Base-by-base conservation (phyloP, 495 filamentous ascomycete genomes). In the Sabuloglossum arenarium region DNA sequence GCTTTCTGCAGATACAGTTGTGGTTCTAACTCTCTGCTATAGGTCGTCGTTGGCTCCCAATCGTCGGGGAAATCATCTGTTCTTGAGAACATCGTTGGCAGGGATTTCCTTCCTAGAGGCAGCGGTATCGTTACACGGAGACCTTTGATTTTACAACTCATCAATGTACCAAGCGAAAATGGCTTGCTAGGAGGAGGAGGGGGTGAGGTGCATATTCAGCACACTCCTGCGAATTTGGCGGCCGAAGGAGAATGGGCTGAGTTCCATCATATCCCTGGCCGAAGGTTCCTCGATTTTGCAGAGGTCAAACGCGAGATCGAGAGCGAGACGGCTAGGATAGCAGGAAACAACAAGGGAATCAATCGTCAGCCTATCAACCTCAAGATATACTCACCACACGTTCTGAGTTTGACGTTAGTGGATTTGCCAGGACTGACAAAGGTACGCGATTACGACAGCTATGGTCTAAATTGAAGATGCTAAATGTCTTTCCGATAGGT, bases 21-120 rank as follows among this genome's bases (percentile, higher is more conserved):
- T 23, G n/a, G 14, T 10, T 55, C 21, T 34, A 25, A 32, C 16
- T 29, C 10, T 12, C 23, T 21, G 11, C 8, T 61, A 45, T 62
- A 98, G 91, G 91, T 97, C 56, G 91, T 99, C 54, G 91, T 99
- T 59, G 91, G 91, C 56, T 99, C 91, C 55, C 91, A 99, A 71
- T 97, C 91, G 8, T 94, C 90, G 53, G 91, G 91, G 61, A 99
- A 99, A 70, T 97, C 91, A n/a, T 97, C 91, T 16, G 91, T 99
- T 21, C 78, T 99, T 56, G 91, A 99, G 69, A 99, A 99, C 65
- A 96, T 99, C 61, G 91, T 99, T 61, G 91, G 93, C 52, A 78
- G 91, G 66, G 91, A 99, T 67, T 99, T 99, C 64, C 74, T 99
- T 30, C 91, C 91, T 56, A 85, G 91, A 65, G 91, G 91, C 60